Conservation (phyloP, 2,329 filamentous ascomycete species). For the Ophiostoma montium region DNA sequence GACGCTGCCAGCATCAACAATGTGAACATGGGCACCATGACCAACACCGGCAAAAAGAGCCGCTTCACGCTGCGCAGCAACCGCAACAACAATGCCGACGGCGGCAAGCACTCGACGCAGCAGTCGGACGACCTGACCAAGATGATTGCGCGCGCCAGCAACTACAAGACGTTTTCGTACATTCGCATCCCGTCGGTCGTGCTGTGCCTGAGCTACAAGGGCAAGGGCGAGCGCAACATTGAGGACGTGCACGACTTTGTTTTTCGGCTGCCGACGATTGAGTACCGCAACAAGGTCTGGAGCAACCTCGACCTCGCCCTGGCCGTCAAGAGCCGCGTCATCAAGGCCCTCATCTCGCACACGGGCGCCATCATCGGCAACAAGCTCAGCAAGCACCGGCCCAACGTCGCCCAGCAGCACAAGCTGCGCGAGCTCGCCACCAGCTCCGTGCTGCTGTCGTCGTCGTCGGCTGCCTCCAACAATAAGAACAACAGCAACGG, state of each 20-base stretch:
- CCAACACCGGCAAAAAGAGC: constrained; percentile 31
- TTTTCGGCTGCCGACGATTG: constrained; percentile 83
- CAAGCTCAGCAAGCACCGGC: constrained; percentile 83
- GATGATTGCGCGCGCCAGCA: constrained; percentile 91
- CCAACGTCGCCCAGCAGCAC: constrained; percentile 63
- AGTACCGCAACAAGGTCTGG: constrained; percentile 99
- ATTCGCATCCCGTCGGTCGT: constrained; percentile 93
- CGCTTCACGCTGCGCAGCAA: constrained; percentile 38
- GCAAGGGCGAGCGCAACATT: constrained; percentile 85
- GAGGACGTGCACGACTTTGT: constrained; percentile 97
- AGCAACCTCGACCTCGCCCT: constrained; percentile 90
- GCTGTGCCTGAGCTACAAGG: constrained; percentile 90
- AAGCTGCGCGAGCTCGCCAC: constrained; percentile 75
- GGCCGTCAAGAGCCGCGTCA: constrained; percentile 85
- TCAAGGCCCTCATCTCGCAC: constrained; percentile 86
- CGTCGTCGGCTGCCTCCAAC: constrained; percentile 16
- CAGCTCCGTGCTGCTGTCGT: constrained; percentile 50
- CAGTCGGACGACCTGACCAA: constrained; percentile 76
- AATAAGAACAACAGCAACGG: too few species aligned
- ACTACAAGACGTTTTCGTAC: constrained; percentile 94
- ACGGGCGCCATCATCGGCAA: constrained; percentile 94
- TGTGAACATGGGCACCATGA: background rate
- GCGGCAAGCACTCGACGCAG: constrained; percentile 26
- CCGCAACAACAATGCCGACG: constrained; percentile 20
- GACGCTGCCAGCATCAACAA: too few species aligned